Percentiles rank a stretch among this genome's conserved stretches.
Evolutionary conservation across 306 rosid species (phyloP).

Genomic region (Urtica urens): DNA sequence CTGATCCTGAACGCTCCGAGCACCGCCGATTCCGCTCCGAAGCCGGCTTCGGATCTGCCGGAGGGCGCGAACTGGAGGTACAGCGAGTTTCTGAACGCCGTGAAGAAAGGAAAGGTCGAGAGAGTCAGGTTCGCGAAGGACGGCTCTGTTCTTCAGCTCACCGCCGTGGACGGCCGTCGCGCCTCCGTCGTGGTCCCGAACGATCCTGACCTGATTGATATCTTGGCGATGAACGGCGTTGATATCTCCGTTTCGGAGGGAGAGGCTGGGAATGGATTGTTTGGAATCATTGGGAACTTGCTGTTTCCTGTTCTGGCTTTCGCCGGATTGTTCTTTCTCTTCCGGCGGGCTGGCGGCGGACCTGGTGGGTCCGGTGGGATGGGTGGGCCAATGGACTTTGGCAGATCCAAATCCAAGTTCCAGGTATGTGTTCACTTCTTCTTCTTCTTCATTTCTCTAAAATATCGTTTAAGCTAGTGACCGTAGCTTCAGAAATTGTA

Average conservation of each 20-base stretch:
- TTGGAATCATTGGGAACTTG: constrained; percentile 62
- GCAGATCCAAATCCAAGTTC: constrained; percentile 75
- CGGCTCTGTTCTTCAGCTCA: constrained; percentile 78
- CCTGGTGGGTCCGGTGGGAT: constrained; percentile 91
- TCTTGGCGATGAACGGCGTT: constrained; percentile 89
- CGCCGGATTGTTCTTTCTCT: constrained; percentile 79
- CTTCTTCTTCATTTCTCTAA: too few species aligned
- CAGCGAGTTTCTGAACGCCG: constrained; percentile 90
- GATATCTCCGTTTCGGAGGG: constrained; percentile 88
- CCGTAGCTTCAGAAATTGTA: too few species aligned
- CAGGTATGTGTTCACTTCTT: too few species aligned
- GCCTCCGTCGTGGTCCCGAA: constrained; percentile 80
- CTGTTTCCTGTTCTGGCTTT: constrained; percentile 80
- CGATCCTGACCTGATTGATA: constrained; percentile 93
- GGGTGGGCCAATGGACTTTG: constrained; percentile 97
- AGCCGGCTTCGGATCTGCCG: constrained; percentile 54
- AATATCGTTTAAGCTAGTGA: too few species aligned
- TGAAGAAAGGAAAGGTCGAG: constrained; percentile 88
- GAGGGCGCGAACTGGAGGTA: constrained; percentile 91
- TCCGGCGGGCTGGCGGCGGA: constrained; percentile 75
- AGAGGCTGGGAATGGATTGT: constrained; percentile 63
- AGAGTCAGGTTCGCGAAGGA: constrained; percentile 87
- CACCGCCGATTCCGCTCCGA: constrained; percentile 74
- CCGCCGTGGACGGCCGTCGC: constrained; percentile 90
- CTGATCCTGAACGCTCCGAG: constrained; percentile 64